phyloP scores from a whole-genome alignment of 2,329 filamentous ascomycete genomes.

The Dendrostoma leiphaemia region DNA sequence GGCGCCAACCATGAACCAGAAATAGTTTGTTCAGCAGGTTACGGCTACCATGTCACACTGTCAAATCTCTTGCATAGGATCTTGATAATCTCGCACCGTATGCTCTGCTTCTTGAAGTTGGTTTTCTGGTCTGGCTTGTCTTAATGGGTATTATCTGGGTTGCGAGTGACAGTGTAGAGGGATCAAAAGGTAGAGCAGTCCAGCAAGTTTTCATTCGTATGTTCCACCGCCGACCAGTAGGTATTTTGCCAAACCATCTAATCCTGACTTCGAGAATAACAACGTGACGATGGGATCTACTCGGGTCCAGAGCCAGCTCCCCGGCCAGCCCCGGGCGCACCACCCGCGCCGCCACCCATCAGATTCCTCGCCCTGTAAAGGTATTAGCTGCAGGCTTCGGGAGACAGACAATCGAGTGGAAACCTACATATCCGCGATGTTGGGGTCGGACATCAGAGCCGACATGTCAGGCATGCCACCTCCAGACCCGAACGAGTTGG shows the following conservation, averaged over 20 bases:
- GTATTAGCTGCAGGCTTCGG: not conserved
- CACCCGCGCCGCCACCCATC: conserved; percentile 27
- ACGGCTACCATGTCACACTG: no score
- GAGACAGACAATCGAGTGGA: not conserved
- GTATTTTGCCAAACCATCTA: not conserved
- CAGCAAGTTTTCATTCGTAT: no score
- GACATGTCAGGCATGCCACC: conserved; percentile 88
- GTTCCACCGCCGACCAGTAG: no score
- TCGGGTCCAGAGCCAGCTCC: conserved; percentile 7
- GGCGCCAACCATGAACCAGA: no score
- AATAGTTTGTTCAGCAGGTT: no score
- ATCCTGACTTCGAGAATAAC: not conserved
- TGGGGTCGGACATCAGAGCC: conserved; percentile 87
- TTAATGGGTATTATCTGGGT: no score
- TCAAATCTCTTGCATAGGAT: no score
- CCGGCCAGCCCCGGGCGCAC: conserved; percentile 22
- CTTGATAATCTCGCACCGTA: no score
- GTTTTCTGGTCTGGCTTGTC: no score
- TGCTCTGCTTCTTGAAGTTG: no score
- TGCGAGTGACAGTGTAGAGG: no score
- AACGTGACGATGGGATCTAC: not conserved
- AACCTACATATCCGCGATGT: conserved; percentile 87
- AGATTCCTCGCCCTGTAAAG: conserved; percentile 26
- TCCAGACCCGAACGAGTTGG: conserved; percentile 70
- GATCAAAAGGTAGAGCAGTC: no score